A percentile compares a stretch with the other conserved stretches of the same genome.
phyloP scores from a whole-genome alignment of 305 asterid species.

The Solanum hybrid region DNA sequence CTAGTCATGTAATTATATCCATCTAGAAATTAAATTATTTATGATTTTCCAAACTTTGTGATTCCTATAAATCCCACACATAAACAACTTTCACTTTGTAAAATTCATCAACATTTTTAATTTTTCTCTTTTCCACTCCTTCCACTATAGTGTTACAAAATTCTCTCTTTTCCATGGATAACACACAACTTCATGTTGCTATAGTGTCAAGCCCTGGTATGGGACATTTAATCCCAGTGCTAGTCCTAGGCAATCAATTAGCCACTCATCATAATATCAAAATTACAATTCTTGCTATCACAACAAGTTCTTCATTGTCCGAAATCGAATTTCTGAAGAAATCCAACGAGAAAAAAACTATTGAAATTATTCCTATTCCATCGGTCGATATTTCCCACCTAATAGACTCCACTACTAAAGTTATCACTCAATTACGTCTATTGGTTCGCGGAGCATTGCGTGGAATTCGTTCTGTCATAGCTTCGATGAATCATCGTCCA shows the following conservation, averaged over 20 bases:
- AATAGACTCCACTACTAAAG: not conserved
- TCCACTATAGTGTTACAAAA: no score
- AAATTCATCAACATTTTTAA: not conserved
- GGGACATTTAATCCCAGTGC: no score
- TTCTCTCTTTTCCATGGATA: not conserved
- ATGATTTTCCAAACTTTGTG: not conserved
- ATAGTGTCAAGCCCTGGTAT: no score
- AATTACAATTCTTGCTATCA: slow-evolving; percentile 9
- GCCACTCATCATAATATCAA: not conserved
- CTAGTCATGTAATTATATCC: not conserved
- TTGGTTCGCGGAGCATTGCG: not conserved
- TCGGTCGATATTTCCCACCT: not conserved
- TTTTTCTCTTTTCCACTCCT: no score
- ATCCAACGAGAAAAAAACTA: no score
- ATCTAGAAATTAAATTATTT: not conserved
- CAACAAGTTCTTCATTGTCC: not conserved
- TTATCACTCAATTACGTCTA: not conserved
- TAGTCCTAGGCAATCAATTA: no score
- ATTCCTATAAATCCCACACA: not conserved
- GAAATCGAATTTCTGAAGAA: not conserved
- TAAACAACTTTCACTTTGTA: not conserved
- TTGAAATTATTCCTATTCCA: not conserved
- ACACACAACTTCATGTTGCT: no score
- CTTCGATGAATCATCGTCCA: not conserved
- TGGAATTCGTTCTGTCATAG: not conserved